phyloP scores from a whole-genome alignment of 108 stramenopile genomes.

The Heterococcus sp. region DNA sequence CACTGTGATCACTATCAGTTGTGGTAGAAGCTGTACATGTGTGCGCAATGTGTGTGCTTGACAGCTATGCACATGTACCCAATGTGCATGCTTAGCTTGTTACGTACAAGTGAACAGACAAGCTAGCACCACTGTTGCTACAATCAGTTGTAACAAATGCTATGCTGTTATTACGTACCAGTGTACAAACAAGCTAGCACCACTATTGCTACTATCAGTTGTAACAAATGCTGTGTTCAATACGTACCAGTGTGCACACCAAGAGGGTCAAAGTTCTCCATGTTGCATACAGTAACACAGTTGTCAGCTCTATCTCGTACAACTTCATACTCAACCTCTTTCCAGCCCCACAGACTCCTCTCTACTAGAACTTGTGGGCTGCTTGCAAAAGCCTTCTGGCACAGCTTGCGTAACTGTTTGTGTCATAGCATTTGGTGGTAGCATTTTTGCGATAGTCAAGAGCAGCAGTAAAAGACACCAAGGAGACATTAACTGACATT shows the following conservation, averaged over 20 bases:
- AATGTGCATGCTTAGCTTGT: too few relatives aligned
- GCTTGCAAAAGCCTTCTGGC: slow-evolving; percentile 75
- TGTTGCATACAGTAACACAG: slow-evolving; percentile 98
- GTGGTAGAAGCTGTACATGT: too few relatives aligned
- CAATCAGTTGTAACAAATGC: too few relatives aligned
- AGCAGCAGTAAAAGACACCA: background rate
- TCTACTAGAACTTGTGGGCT: slow-evolving; percentile 94
- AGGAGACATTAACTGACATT: background rate
- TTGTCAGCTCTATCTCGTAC: slow-evolving; percentile 60
- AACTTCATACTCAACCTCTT: slow-evolving; percentile 96
- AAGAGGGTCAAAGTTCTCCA: slow-evolving; percentile 69
- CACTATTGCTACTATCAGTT: too few relatives aligned
- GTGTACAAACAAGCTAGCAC: too few relatives aligned
- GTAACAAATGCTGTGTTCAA: too few relatives aligned
- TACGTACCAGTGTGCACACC: slow-evolving; percentile 19
- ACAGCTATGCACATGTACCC: too few relatives aligned
- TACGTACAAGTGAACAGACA: too few relatives aligned
- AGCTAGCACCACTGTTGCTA: too few relatives aligned
- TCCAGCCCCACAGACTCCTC: slow-evolving; percentile 94
- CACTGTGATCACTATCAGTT: too few relatives aligned
- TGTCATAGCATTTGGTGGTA: background rate
- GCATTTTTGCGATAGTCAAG: background rate
- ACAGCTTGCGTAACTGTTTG: slow-evolving; percentile 68
- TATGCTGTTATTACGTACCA: too few relatives aligned
- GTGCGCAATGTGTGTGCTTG: too few relatives aligned